Conservation (phyloP, 805 yeast genomes). For the Dipodascus geniculatus region DNA sequence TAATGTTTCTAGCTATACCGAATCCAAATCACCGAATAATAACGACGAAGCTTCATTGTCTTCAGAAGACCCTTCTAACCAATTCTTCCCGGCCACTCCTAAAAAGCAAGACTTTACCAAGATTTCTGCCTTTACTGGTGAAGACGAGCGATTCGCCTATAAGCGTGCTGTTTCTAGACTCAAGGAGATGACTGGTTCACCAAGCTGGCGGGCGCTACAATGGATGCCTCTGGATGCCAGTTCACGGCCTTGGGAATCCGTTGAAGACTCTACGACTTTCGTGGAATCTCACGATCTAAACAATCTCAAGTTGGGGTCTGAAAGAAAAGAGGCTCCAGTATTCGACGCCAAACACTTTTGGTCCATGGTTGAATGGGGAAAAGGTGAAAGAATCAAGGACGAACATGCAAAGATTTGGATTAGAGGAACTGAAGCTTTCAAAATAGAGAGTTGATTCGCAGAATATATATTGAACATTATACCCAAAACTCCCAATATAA, state of each 20-base stretch:
- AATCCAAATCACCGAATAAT: slow-evolving; percentile 20
- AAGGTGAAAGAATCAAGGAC: slow-evolving; percentile 39
- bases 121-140: slow-evolving; percentile 54
- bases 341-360: slow-evolving; percentile 44
- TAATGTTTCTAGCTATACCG: slow-evolving; percentile 51
- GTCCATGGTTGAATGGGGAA: slow-evolving; percentile 58
- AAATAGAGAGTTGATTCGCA: neutral
- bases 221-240: slow-evolving; percentile 45
- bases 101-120: slow-evolving; percentile 32
- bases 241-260: slow-evolving; percentile 48
- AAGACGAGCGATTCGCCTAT: slow-evolving; percentile 65
- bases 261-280: slow-evolving; percentile 16
- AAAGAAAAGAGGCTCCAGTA: slow-evolving; percentile 26
- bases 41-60: slow-evolving; percentile 1
- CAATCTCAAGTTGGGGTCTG: slow-evolving; percentile 10
- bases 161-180: slow-evolving; percentile 59
- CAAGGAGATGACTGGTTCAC: slow-evolving; percentile 44
- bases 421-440: slow-evolving; percentile 22
- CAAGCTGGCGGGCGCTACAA: slow-evolving; percentile 34
- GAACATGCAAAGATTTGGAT: slow-evolving; percentile 48
- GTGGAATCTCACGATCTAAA: slow-evolving; percentile 18
- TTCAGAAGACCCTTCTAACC: slow-evolving; percentile 9
- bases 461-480: too few species aligned
- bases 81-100: slow-evolving; percentile 19
- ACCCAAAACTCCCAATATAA: too few species aligned